Conservation (phyloP, 176 grass and related monocot species). For the Puccinellia tenuiflora region DNA sequence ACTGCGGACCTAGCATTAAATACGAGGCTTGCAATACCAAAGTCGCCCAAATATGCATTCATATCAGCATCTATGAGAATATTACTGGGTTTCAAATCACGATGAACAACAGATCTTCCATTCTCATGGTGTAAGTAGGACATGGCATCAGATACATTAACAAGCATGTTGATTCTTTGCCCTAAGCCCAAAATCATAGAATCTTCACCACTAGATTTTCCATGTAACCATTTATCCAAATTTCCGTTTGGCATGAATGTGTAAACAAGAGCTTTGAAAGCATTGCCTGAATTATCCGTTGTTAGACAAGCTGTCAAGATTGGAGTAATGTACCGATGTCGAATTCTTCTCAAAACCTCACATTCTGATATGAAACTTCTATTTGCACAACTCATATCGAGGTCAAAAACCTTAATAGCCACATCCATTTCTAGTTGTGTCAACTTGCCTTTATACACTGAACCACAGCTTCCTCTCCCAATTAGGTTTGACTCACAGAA, state of each 20-base stretch:
- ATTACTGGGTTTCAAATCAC: constrained; percentile 43
- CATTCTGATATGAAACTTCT: constrained; percentile 45
- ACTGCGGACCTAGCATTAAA: not conserved
- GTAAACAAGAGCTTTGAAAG: constrained; percentile 48
- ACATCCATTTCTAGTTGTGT: not conserved
- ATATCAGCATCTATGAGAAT: constrained; percentile 39
- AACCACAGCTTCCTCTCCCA: constrained; percentile 43
- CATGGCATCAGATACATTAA: constrained; percentile 35
- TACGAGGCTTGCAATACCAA: constrained; percentile 36
- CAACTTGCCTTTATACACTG: constrained; percentile 37
- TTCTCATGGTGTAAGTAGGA: constrained; percentile 42
- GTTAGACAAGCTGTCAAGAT: constrained; percentile 41
- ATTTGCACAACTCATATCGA: constrained; percentile 5
- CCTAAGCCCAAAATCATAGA: constrained; percentile 22
- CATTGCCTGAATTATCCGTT: constrained; percentile 10
- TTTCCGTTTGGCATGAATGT: constrained; percentile 52
- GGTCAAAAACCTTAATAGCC: constrained; percentile 49
- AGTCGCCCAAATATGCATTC: constrained; percentile 50
- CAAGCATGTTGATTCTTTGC: constrained; percentile 23
- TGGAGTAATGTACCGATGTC: constrained; percentile 39
- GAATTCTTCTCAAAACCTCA: constrained; percentile 32
- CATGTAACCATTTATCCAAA: constrained; percentile 56
- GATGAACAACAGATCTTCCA: constrained; percentile 19
- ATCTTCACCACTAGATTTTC: not conserved
- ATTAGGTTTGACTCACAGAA: constrained; percentile 30